Conservation (phyloP, 1,284 basidiomycete genomes). For the Ceratorhiza oryzae-sativae region DNA sequence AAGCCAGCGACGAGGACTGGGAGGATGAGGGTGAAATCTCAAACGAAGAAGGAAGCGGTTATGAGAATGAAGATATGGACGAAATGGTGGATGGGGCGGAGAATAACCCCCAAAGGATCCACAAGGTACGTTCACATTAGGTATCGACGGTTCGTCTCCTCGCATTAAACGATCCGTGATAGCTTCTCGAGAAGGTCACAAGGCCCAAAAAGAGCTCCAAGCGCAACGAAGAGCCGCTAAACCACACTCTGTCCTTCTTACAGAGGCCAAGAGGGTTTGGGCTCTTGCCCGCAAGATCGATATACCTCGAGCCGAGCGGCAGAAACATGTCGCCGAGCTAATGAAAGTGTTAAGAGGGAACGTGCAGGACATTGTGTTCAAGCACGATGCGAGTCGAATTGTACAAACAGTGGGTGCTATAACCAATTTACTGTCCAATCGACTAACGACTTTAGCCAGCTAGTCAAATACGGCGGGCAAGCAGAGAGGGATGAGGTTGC, state of each 20-base stretch:
- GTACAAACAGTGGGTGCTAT: constrained; percentile 70
- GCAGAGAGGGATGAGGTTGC: constrained; percentile 81
- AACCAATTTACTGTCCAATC: not conserved
- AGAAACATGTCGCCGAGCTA: constrained; percentile 72
- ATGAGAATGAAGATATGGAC: not conserved
- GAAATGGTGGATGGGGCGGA: not conserved
- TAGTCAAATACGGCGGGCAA: constrained; percentile 83
- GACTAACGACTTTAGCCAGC: constrained; percentile 45
- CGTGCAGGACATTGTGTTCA: constrained; percentile 83
- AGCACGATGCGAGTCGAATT: constrained; percentile 88
- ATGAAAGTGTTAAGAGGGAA: constrained; percentile 78
- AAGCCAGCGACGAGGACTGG: constrained; percentile 15
- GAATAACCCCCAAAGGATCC: constrained; percentile 21
- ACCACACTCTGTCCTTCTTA: constrained; percentile 75
- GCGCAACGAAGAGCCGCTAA: constrained; percentile 75
- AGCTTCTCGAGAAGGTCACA: constrained; percentile 71
- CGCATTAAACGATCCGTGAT: too few species aligned
- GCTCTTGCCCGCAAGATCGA: constrained; percentile 79
- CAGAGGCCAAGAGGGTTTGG: constrained; percentile 81
- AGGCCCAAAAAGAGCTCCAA: constrained; percentile 66
- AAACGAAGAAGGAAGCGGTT: not conserved
- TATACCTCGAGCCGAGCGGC: constrained; percentile 72
- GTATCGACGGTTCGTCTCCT: too few species aligned
- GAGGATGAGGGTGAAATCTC: constrained; percentile 10
- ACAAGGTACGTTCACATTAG: constrained; percentile 23